A percentile compares a stretch with the other conserved stretches of the same genome.
Evolutionary conservation across 2,329 filamentous ascomycete genomes (phyloP).

Genomic region (Trichoderma atroviride): DNA sequence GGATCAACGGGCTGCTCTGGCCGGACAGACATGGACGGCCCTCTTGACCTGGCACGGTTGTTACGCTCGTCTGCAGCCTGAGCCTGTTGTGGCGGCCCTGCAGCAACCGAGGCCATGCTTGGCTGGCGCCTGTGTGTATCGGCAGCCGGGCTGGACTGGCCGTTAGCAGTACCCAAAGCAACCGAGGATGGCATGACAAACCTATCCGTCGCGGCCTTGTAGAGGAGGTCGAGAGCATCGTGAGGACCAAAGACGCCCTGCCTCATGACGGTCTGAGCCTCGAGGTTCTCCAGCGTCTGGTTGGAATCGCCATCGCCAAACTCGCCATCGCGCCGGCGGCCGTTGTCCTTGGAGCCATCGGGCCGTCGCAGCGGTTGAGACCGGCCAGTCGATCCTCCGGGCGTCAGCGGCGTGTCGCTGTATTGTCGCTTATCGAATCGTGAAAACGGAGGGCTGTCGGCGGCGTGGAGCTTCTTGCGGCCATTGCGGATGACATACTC

Average conservation of each 20-base stretch:
- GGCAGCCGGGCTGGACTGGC: conserved; percentile 30
- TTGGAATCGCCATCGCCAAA: conserved; percentile 58
- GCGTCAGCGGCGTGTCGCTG: conserved; percentile 62
- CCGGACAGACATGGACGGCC: conserved; percentile 27
- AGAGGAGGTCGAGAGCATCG: conserved; percentile 87
- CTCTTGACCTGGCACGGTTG: conserved; percentile 16
- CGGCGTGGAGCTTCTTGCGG: conserved; percentile 64
- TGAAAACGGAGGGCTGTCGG: conserved; percentile 48
- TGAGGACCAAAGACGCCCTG: conserved; percentile 85
- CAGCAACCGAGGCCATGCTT: conserved; percentile 35
- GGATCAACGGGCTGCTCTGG: conserved; percentile 49
- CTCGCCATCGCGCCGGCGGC: conserved; percentile 39
- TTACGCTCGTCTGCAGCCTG: conserved; percentile 7
- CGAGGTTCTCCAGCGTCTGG: conserved; percentile 64
- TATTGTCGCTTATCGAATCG: conserved; percentile 49
- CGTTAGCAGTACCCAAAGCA: conserved; percentile 20
- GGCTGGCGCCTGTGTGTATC: conserved; percentile 38
- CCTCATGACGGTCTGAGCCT: conserved; percentile 66
- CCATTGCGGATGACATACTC: conserved; percentile 75
- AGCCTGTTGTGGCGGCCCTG: conserved; percentile 29
- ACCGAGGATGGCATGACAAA: conserved; percentile 38
- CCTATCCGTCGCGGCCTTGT: conserved; percentile 77
- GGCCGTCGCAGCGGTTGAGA: conserved; percentile 68
- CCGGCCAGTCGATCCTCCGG: conserved; percentile 66
- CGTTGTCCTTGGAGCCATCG: conserved; percentile 43